Evolutionary conservation across 2,329 filamentous ascomycete species (phyloP).

Genomic region (Biscogniauxia sp.): DNA sequence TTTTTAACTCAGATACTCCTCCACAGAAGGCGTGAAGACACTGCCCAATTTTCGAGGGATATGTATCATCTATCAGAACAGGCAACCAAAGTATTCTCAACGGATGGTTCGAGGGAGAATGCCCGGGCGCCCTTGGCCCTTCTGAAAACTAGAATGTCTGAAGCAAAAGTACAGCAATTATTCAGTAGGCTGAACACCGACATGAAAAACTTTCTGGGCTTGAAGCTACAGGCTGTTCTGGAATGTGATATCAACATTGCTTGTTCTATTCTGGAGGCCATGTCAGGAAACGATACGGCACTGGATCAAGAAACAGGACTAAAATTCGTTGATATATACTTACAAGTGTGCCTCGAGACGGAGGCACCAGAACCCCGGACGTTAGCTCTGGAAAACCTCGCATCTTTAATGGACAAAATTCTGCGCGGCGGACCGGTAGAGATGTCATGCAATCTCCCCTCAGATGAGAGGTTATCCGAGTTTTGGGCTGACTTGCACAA

Average conservation of each 20-base stretch:
- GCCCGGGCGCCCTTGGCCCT: constrained; percentile 16
- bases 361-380: constrained; percentile 45
- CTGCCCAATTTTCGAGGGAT: neutral
- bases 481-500: constrained; percentile 42
- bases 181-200: constrained; percentile 10
- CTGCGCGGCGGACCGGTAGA: constrained; percentile 25
- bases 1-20: constrained; percentile 20
- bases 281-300: constrained; percentile 28
- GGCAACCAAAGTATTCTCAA: neutral
- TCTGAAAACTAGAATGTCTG: constrained; percentile 22
- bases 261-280: constrained; percentile 39
- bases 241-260: constrained; percentile 40
- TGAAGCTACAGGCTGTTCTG: constrained; percentile 37
- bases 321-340: constrained; percentile 43
- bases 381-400: constrained; percentile 47
- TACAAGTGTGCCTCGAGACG: constrained; percentile 38
- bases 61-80: neutral
- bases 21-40: neutral
- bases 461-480: constrained; percentile 32
- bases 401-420: constrained; percentile 42
- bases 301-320: constrained; percentile 25
- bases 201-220: constrained; percentile 22
- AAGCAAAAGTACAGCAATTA: constrained; percentile 35
- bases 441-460: constrained; percentile 31
- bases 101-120: constrained; percentile 1